These are phyloP conservation scores for Cutaneotrichosporon sp. DNA, from an alignment of 1,284 basidiomycete genomes.

Conservation along the genomic window DNA sequence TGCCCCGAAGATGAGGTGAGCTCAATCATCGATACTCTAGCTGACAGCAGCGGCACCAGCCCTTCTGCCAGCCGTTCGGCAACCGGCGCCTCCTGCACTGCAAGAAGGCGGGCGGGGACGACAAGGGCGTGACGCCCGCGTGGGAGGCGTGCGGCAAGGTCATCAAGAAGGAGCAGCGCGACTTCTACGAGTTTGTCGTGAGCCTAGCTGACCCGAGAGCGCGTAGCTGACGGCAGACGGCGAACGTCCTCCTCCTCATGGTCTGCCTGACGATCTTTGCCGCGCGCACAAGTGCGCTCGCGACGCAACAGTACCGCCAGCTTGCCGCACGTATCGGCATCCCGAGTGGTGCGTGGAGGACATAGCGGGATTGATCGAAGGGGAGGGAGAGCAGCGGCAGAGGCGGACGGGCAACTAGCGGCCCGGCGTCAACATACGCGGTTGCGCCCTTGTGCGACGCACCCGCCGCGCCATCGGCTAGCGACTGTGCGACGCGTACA, in stretches of 20 bases:
- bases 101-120: slow-evolving; percentile 50
- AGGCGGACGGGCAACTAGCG: not conserved
- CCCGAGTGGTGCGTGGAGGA: slow-evolving; percentile 29
- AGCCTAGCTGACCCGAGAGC: too few species aligned
- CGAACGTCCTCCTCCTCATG: slow-evolving; percentile 71
- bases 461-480: not conserved
- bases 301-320: slow-evolving; percentile 71
- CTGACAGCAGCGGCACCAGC: slow-evolving; percentile 66
- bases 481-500: not conserved
- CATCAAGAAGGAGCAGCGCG: slow-evolving; percentile 69
- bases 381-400: not conserved
- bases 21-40: too few species aligned
- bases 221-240: slow-evolving; percentile 43
- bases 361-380: slow-evolving; percentile 4
- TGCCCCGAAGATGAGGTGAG: slow-evolving; percentile 76
- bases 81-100: slow-evolving; percentile 85
- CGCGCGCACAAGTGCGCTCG: slow-evolving; percentile 66
- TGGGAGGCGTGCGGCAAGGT: slow-evolving; percentile 90
- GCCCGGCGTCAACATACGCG: not conserved
- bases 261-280: slow-evolving; percentile 67
- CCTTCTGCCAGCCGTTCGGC: slow-evolving; percentile 87
- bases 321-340: slow-evolving; percentile 74
- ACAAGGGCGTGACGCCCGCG: slow-evolving; percentile 64
- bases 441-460: not conserved
- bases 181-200: slow-evolving; percentile 84